Evolutionary conservation across 768 basidiomycete genomes (phyloP), one percentile per base, ranked within the genome.

Genomic region (Strobilomyces echinocephalus): DNA sequence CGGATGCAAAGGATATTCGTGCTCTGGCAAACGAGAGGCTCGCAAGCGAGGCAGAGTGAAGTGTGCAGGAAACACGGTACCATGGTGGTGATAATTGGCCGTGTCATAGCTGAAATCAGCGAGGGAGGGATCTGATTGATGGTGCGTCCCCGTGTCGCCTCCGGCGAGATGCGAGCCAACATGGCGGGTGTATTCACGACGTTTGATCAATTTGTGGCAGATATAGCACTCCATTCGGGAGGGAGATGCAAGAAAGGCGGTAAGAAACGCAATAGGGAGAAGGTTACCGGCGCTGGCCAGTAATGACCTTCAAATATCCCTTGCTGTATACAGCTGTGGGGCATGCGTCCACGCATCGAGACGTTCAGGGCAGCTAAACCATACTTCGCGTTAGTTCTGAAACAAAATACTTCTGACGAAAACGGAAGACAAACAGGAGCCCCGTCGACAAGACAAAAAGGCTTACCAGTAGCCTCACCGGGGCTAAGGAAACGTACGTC

Each of bases 201-300:
- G 59, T 35, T 47, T 3, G 39, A 65, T n/a, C 16, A n/a, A 6
- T 16, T 38, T 12, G 26, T 49, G 42, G 38, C 63, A 67, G 36
- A 64, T 50, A 45, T 53, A 45, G 14, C 63, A 65, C 57, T 53
- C 30, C 54, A 66, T 58, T 41, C 30, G 20, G 3, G 9, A 3
- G 33, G 30, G 26, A 15, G 21, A 18, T 46, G 28, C 0, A 21
- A 16, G n/a, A 21, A 7, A 21, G 49, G 16, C 6, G 14, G 18
- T 31, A 35, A 18, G 52, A 35, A 18, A 16, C 8, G n/a, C 35
- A 30, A 26, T 48, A 15, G 39, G 21, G 30, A 34, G 26, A 26
- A 41, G 6, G 8, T 21, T 4, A 24, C 24, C 24, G 10, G 15
- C 18, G 16, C 15, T 3, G n/a, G 10, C 35, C 14, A 35, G 8